Conservation (phyloP, 2,329 filamentous ascomycete species). For the Hypoxylon sp. region DNA sequence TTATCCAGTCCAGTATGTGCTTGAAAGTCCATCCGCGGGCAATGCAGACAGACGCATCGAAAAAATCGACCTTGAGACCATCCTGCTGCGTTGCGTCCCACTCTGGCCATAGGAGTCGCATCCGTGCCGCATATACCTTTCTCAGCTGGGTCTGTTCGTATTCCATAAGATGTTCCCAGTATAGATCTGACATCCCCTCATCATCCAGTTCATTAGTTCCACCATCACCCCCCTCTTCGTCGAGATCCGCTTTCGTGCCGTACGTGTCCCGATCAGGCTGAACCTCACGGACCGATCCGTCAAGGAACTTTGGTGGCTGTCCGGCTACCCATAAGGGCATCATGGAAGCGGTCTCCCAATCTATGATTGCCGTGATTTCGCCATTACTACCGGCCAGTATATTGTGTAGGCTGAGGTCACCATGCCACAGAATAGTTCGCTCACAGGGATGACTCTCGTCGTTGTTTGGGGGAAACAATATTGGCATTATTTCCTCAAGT, state of each 20-base stretch:
- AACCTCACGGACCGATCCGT: not conserved
- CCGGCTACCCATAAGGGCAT: not conserved
- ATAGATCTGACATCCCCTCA: not conserved
- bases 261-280: not conserved
- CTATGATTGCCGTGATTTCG: not conserved
- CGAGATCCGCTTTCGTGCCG: not conserved
- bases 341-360: not conserved
- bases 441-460: not conserved
- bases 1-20: not conserved
- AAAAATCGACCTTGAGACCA: not conserved
- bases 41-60: not conserved
- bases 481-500: not conserved
- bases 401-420: not conserved
- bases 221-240: not conserved
- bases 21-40: not conserved
- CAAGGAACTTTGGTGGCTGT: not conserved
- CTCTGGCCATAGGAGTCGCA: not conserved
- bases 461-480: not conserved
- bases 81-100: not conserved
- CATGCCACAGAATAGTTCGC: not conserved
- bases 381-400: not conserved
- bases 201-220: not conserved
- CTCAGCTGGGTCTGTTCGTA: not conserved
- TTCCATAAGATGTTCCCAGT: not conserved
- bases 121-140: not conserved